Percentiles rank a stretch among this genome's conserved stretches.
Conservation (phyloP, 2,329 filamentous ascomycete genomes). For the Penicillium decumbens region DNA sequence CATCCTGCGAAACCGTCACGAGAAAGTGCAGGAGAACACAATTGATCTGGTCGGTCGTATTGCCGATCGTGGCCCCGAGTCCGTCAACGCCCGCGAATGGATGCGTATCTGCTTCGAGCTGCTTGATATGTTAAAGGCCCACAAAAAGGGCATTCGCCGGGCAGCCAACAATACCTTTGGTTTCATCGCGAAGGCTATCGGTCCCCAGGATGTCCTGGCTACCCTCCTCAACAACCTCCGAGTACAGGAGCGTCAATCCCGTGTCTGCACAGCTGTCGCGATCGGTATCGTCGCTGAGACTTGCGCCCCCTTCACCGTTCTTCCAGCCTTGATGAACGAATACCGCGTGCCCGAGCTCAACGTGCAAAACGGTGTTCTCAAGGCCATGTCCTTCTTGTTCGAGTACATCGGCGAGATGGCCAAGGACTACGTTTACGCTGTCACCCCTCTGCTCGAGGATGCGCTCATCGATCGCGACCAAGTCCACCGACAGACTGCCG, state of each 20-base stretch:
- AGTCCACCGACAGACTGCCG: conserved; percentile 94
- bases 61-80: conserved; percentile 91
- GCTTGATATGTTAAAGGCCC: conserved; percentile 97
- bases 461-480: conserved; percentile 97
- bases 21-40: conserved; percentile 98
- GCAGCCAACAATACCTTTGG: conserved; percentile 99
- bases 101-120: conserved; percentile 99
- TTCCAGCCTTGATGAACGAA: conserved; percentile 99
- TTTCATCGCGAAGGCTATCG: conserved; percentile 98
- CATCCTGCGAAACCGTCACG: conserved; percentile 96
- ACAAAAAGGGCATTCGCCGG: conserved; percentile 98
- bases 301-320: conserved; percentile 94
- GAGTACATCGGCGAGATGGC: conserved; percentile 99
- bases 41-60: conserved; percentile 98
- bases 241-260: conserved; percentile 94
- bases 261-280: conserved; percentile 96
- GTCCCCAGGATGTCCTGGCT: conserved; percentile 92
- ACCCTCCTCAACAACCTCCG: conserved; percentile 94
- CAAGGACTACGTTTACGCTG: conserved; percentile 98
- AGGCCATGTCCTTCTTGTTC: conserved; percentile 93
- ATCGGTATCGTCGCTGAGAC: conserved; percentile 99
- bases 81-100: conserved; percentile 95
- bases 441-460: conserved; percentile 91
- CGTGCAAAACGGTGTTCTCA: conserved; percentile 97
- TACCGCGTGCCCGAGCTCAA: conserved; percentile 98